phyloP scores from a whole-genome alignment of 208 protist species.

The Trypanosoma lewisi region DNA sequence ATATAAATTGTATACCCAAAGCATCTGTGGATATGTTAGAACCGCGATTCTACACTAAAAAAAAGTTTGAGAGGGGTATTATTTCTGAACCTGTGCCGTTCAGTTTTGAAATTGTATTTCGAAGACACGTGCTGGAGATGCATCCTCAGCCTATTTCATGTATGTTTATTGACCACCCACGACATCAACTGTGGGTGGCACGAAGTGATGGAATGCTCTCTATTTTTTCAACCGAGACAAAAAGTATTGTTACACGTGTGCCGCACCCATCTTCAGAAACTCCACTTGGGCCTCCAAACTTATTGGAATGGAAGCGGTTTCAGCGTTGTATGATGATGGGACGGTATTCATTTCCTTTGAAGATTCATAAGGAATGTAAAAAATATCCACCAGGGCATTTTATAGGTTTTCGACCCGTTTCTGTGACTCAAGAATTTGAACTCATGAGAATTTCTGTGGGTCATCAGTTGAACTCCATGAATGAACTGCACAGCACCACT shows the following conservation, averaged over 20 bases:
- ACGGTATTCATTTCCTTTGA: slow-evolving; percentile 30
- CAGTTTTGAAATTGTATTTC: slow-evolving; percentile 47
- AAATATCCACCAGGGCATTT: slow-evolving; percentile 54
- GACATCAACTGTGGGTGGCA: slow-evolving; percentile 61
- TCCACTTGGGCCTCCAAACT: slow-evolving; percentile 47
- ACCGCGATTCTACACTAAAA: neutral
- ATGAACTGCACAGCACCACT: neutral
- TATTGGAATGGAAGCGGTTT: slow-evolving; percentile 42
- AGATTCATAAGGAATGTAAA: slow-evolving; percentile 59
- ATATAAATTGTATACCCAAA: slow-evolving; percentile 56
- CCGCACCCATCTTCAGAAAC: slow-evolving; percentile 60
- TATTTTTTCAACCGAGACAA: slow-evolving; percentile 67
- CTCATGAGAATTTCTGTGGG: slow-evolving; percentile 8
- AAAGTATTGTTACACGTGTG: slow-evolving; percentile 60
- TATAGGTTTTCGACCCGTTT: slow-evolving; percentile 45
- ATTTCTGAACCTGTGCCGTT: slow-evolving; percentile 29
- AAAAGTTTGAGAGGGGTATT: slow-evolving; percentile 25
- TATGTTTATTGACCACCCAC: slow-evolving; percentile 60
- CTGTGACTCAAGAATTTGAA: slow-evolving; percentile 24
- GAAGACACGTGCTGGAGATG: slow-evolving; percentile 55
- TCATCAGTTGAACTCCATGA: neutral
- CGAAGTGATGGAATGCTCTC: slow-evolving; percentile 75
- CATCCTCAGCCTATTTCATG: slow-evolving; percentile 72
- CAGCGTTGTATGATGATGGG: slow-evolving; percentile 26
- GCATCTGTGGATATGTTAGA: neutral